Percentiles rank a stretch among this genome's conserved stretches.
Evolutionary conservation across 164 flowering plant species (phyloP).

Genomic region (Berberis thunbergii): DNA sequence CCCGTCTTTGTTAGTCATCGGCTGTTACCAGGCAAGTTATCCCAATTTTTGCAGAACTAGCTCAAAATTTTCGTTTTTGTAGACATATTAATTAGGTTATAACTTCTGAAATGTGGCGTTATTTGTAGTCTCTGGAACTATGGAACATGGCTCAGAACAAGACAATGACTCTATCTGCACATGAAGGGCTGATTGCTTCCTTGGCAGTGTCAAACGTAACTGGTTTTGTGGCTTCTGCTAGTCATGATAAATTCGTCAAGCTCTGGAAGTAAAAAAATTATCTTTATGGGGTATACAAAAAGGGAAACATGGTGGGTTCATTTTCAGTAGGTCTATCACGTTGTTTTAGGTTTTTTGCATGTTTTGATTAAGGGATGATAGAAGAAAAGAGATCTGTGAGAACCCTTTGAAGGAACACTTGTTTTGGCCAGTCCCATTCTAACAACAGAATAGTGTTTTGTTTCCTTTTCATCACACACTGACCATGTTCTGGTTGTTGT

Average conservation of each 20-base stretch:
- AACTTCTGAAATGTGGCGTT: not conserved
- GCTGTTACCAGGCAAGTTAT: slow-evolving; percentile 61
- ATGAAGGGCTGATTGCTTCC: slow-evolving; percentile 48
- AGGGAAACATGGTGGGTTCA: not conserved
- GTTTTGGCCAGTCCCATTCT: not conserved
- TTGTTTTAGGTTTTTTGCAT: not conserved
- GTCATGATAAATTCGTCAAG: slow-evolving; percentile 68
- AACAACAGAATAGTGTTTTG: not conserved
- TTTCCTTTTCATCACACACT: not conserved
- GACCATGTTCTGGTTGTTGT: not conserved
- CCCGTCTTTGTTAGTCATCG: slow-evolving; percentile 51
- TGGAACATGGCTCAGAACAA: slow-evolving; percentile 75
- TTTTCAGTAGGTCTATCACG: not conserved
- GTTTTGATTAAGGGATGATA: not conserved
- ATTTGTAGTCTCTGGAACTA: slow-evolving; percentile 55
- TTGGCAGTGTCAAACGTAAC: slow-evolving; percentile 50
- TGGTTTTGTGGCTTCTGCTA: slow-evolving; percentile 70
- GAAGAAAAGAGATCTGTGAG: not conserved
- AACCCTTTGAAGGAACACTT: no score
- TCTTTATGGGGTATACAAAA: not conserved
- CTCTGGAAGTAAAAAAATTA: slow-evolving; percentile 51
- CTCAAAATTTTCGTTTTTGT: not conserved
- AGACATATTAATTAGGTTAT: not conserved
- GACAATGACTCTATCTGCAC: slow-evolving; percentile 60
- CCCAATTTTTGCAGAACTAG: not conserved